Evolutionary conservation across 116 monocot genomes (phyloP).

Genomic region (Trichopus zeylanicus): DNA sequence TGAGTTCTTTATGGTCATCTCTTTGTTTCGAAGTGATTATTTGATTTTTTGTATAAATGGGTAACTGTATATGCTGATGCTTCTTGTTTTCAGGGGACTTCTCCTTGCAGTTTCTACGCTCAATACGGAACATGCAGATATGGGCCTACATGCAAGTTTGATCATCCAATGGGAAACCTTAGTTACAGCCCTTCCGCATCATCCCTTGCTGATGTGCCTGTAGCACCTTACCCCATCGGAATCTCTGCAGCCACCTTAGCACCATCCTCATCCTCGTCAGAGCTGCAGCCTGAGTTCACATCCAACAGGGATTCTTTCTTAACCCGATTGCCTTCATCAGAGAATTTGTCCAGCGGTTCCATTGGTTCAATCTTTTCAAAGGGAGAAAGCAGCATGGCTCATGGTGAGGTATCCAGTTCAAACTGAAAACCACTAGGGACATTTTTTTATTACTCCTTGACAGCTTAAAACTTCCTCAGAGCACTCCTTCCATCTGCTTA

Average conservation of each 20-base stretch:
- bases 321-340: conserved; percentile 19
- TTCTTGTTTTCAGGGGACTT: conserved; percentile 49
- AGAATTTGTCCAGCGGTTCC: conserved; percentile 28
- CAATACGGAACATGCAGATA: conserved; percentile 66
- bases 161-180: conserved; percentile 63
- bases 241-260: conserved; percentile 34
- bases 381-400: conserved; percentile 1
- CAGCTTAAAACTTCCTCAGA: too few species aligned
- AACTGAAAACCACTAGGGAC: background rate
- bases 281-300: conserved; percentile 27
- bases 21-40: too few species aligned
- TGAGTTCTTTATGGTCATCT: too few species aligned
- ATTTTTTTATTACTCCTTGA: too few species aligned
- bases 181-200: conserved; percentile 60
- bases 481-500: too few species aligned
- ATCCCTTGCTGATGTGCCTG: conserved; percentile 52
- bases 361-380: conserved; percentile 28
- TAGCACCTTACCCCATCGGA: conserved; percentile 41
- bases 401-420: background rate
- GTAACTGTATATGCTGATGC: background rate
- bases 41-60: too few species aligned
- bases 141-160: conserved; percentile 78
- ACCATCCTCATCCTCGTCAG: conserved; percentile 43
- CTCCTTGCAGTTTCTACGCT: conserved; percentile 52
- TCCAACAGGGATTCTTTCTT: conserved; percentile 22